Evolutionary conservation across 2,329 filamentous ascomycete species (phyloP).

Genomic region (Sclerotinia glacialis): DNA sequence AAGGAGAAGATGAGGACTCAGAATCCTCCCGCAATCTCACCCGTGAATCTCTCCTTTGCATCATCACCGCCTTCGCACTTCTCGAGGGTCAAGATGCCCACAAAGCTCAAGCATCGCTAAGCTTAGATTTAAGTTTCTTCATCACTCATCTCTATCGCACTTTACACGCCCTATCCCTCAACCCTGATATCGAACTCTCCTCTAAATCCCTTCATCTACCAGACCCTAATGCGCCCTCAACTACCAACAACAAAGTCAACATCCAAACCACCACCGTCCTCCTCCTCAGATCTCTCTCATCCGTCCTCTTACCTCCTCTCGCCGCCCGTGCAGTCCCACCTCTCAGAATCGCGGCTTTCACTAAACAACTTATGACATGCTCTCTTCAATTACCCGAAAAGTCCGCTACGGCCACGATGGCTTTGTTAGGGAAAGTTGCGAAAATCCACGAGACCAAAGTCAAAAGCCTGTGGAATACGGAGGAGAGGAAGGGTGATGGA

Average conservation of each 20-base stretch:
- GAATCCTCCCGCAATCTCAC: conserved; percentile 67
- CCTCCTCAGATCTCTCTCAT: conserved; percentile 79
- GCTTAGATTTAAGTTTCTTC: conserved; percentile 93
- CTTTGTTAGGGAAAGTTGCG: conserved; percentile 72
- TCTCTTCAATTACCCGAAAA: conserved; percentile 89
- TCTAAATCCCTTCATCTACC: conserved; percentile 68
- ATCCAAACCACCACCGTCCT: conserved; percentile 93
- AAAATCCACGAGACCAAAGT: conserved; percentile 82
- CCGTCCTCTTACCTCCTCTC: conserved; percentile 73
- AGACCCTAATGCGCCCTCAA: conserved; percentile 55
- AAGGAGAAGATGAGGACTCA: conserved; percentile 49
- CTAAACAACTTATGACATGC: conserved; percentile 82
- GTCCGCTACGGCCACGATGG: conserved; percentile 75
- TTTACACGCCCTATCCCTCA: conserved; percentile 72
- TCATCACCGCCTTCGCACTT: conserved; percentile 93
- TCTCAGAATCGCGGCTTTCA: conserved; percentile 82
- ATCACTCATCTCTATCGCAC: conserved; percentile 89
- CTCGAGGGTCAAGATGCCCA: conserved; percentile 90
- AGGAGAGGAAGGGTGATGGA: conserved; percentile 89
- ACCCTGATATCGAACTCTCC: conserved; percentile 82
- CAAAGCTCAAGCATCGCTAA: conserved; percentile 75
- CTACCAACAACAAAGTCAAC: conserved; percentile 72
- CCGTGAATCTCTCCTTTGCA: conserved; percentile 87
- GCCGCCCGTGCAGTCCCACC: conserved; percentile 75
- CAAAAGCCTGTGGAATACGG: conserved; percentile 85